phyloP scores from a whole-genome alignment of 177 flowering plant genomes.

The Vitis hybrid region DNA sequence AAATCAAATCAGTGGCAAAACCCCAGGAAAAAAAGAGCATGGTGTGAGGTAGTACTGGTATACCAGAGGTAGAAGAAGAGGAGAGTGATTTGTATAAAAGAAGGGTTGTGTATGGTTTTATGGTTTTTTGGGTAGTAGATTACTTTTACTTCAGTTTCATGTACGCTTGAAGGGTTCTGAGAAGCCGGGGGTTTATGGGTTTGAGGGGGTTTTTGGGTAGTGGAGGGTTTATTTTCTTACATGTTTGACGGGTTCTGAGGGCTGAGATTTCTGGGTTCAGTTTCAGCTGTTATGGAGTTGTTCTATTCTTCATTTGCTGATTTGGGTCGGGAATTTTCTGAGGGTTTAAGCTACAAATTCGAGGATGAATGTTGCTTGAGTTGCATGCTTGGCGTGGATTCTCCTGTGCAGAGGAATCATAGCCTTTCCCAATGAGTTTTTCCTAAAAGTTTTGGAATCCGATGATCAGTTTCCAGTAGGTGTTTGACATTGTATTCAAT shows the following conservation, averaged over 20 bases:
- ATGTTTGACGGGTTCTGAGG: constrained; percentile 17
- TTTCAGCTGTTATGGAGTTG: constrained; percentile 27
- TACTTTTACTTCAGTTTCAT: too few relatives aligned
- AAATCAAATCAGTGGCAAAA: constrained; percentile 26
- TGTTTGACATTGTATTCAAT: constrained; percentile 18
- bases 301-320: constrained; percentile 25
- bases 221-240: constrained; percentile 5
- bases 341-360: constrained; percentile 32
- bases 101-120: constrained; percentile 6
- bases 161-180: neutral
- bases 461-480: constrained; percentile 47
- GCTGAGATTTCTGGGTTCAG: constrained; percentile 16
- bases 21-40: neutral
- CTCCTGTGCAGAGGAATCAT: constrained; percentile 20
- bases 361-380: constrained; percentile 19
- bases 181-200: neutral
- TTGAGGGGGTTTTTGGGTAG: constrained; percentile 28
- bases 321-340: constrained; percentile 21
- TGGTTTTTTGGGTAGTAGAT: constrained; percentile 24
- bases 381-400: constrained; percentile 18
- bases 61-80: constrained; percentile 7
- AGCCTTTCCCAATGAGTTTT: constrained; percentile 36
- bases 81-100: neutral
- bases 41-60: constrained; percentile 5
- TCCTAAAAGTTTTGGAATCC: constrained; percentile 50